Evolutionary conservation across 495 filamentous ascomycete genomes (phyloP).

Genomic region (Aspergillus cristatus): DNA sequence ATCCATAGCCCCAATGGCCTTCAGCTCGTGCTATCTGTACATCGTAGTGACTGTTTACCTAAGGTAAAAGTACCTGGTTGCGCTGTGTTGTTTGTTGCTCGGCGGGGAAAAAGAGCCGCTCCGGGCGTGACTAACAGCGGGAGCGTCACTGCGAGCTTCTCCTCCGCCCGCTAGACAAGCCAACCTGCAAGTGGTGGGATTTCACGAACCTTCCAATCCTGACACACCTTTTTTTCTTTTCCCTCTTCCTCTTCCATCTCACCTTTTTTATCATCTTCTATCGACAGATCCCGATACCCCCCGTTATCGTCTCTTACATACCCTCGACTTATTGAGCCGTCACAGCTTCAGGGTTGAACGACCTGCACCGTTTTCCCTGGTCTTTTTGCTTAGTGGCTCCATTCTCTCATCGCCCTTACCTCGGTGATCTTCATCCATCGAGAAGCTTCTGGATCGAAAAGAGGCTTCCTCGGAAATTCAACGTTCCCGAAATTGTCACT

Average conservation of each 20-base stretch:
- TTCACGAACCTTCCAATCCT: slow-evolving; percentile 26
- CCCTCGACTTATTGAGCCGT: slow-evolving; percentile 9
- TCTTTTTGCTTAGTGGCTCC: slow-evolving; percentile 20
- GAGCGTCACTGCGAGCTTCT: slow-evolving; percentile 3
- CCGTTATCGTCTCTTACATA: slow-evolving; percentile 4
- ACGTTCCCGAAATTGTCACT: too few species aligned
- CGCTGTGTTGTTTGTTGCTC: too few species aligned
- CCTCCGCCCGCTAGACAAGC: slow-evolving; percentile 7
- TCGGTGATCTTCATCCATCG: background rate
- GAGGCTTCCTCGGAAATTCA: too few species aligned
- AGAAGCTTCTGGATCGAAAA: slow-evolving; percentile 8
- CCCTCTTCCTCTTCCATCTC: slow-evolving; percentile 11
- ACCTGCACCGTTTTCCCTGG: slow-evolving; percentile 43
- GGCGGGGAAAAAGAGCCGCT: slow-evolving; percentile 23
- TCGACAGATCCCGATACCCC: too few species aligned
- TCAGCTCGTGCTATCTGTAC: too few species aligned
- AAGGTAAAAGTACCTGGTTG: too few species aligned
- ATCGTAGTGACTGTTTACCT: too few species aligned
- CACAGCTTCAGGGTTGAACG: slow-evolving; percentile 26
- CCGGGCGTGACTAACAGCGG: slow-evolving; percentile 9
- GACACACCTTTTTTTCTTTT: slow-evolving; percentile 12
- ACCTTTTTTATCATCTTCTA: slow-evolving; percentile 3
- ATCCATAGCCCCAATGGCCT: too few species aligned
- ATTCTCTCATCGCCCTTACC: too few species aligned
- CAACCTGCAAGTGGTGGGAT: slow-evolving; percentile 9